Conservation (phyloP, 768 basidiomycete genomes). For the Trametopsis cervina region DNA sequence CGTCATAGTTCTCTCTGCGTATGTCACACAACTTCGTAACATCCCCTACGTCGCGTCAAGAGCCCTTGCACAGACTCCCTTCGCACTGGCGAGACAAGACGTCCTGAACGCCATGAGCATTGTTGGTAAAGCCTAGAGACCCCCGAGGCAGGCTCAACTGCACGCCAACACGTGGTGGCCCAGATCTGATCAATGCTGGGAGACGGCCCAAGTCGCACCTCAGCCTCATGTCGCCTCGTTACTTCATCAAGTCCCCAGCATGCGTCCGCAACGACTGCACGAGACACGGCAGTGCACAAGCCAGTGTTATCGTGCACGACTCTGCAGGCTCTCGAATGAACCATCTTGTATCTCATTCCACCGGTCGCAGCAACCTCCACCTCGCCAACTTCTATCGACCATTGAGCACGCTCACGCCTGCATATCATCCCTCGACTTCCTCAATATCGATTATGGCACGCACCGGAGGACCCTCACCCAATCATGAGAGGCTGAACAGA, state of each 20-base stretch:
- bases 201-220: too few relatives aligned
- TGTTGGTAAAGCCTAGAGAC: too few relatives aligned
- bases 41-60: too few relatives aligned
- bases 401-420: not conserved
- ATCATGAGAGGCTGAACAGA: conserved; percentile 1
- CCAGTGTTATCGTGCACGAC: not conserved
- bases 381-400: conserved; percentile 8
- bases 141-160: too few relatives aligned
- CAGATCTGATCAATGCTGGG: too few relatives aligned
- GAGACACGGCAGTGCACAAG: not conserved
- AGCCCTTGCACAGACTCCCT: too few relatives aligned
- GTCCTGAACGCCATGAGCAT: too few relatives aligned
- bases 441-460: conserved; percentile 11
- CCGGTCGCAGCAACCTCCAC: not conserved
- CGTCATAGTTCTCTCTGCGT: too few relatives aligned
- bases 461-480: conserved; percentile 6
- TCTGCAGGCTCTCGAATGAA: conserved; percentile 7
- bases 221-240: conserved; percentile 6
- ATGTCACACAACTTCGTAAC: too few relatives aligned
- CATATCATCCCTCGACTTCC: conserved; percentile 4
- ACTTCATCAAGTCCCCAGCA: conserved; percentile 3
- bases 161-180: too few relatives aligned
- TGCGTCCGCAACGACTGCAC: conserved; percentile 4
- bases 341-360: conserved; percentile 3
- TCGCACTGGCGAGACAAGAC: too few relatives aligned